Conservation (phyloP, 805 yeast genomes). For the Barnettozyma populi region DNA sequence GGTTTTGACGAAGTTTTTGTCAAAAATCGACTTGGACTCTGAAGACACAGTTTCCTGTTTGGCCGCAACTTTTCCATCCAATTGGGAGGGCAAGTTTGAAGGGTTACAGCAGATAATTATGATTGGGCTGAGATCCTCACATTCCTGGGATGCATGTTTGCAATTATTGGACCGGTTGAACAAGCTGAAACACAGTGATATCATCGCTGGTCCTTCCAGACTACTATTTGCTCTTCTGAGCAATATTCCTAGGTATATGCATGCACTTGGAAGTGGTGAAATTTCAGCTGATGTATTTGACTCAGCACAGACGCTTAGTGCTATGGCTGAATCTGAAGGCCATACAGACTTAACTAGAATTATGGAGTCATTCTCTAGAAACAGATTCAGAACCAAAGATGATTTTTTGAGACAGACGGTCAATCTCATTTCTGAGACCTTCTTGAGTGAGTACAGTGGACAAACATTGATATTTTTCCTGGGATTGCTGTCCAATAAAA, state of each 20-base stretch:
- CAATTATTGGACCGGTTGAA: constrained; percentile 69
- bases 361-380: constrained; percentile 68
- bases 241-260: constrained; percentile 78
- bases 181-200: constrained; percentile 60
- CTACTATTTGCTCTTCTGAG: constrained; percentile 67
- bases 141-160: constrained; percentile 73
- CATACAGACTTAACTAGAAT: constrained; percentile 63
- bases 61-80: constrained; percentile 82
- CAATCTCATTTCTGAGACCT: constrained; percentile 57
- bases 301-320: constrained; percentile 52
- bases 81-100: constrained; percentile 92
- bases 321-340: constrained; percentile 53
- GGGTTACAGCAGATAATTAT: constrained; percentile 78
- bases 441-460: constrained; percentile 71
- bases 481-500: constrained; percentile 73
- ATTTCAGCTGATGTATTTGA: constrained; percentile 44
- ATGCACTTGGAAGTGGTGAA: constrained; percentile 61
- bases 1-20: constrained; percentile 72
- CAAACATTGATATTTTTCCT: constrained; percentile 68
- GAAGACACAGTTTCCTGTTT: constrained; percentile 81
- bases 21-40: constrained; percentile 81
- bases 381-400: constrained; percentile 80
- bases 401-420: constrained; percentile 84
- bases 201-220: constrained; percentile 68
- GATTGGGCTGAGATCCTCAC: constrained; percentile 78